phyloP scores from a whole-genome alignment of 169 alveolate species.

The Plasmodium malariae region DNA sequence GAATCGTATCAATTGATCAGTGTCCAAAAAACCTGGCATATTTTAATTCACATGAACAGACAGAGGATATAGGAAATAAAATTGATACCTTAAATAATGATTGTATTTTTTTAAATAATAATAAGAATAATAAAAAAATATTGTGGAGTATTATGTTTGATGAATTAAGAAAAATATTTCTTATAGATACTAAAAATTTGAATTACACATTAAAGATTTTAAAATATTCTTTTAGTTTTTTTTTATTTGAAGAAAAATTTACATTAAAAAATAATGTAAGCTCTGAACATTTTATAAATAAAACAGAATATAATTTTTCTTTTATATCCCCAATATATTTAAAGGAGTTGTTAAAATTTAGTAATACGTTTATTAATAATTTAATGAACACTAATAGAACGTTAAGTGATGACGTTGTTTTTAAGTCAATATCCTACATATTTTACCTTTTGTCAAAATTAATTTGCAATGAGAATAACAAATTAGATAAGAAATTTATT shows the following conservation, averaged over 20 bases:
- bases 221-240: conserved; percentile 51
- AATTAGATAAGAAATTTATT: conserved; percentile 21
- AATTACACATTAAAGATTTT: conserved; percentile 61
- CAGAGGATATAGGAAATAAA: neutral
- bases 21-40: neutral
- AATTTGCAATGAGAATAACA: conserved; percentile 48
- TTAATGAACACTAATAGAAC: conserved; percentile 27
- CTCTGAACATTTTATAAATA: conserved; percentile 3
- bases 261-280: neutral
- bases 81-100: neutral
- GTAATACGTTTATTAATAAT: conserved; percentile 16
- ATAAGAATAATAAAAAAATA: conserved; percentile 34
- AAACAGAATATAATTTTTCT: conserved; percentile 24
- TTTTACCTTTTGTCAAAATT: conserved; percentile 65
- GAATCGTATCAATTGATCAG: conserved; percentile 4
- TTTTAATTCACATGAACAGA: neutral
- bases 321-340: conserved; percentile 46
- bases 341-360: conserved; percentile 53
- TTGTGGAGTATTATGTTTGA: conserved; percentile 64
- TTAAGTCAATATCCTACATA: conserved; percentile 53
- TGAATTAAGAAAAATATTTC: conserved; percentile 30
- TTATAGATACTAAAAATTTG: conserved; percentile 47
- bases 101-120: conserved; percentile 57
- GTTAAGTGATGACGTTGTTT: conserved; percentile 41
- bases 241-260: conserved; percentile 37